Conservation (phyloP, 2,329 filamentous ascomycete species). For the Aspergillus ochraceus region DNA sequence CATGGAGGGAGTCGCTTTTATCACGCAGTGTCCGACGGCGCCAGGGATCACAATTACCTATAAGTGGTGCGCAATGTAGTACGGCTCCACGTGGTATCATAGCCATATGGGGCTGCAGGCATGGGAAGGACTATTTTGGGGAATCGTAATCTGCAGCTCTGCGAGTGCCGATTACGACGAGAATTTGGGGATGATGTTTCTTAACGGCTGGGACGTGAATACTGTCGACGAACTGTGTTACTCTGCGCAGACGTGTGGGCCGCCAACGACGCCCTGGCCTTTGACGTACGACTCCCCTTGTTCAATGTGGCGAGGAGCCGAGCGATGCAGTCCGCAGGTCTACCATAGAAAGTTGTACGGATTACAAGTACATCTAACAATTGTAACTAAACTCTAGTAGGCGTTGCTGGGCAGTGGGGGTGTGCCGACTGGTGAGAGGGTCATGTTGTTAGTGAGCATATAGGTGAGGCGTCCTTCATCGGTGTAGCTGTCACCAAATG, state of each 20-base stretch:
- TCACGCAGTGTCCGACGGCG: constrained; percentile 42
- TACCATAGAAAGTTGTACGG: too few relatives aligned
- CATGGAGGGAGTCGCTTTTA: constrained; percentile 31
- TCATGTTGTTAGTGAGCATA: too few relatives aligned
- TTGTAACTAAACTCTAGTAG: too few relatives aligned
- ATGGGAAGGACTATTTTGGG: constrained; percentile 59
- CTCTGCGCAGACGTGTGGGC: constrained; percentile 18
- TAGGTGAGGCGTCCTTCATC: too few relatives aligned
- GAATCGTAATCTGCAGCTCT: constrained; percentile 52
- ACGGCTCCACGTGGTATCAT: constrained; percentile 37
- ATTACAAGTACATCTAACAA: too few relatives aligned
- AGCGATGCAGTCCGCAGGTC: too few relatives aligned
- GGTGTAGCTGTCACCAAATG: too few relatives aligned
- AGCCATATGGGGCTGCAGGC: constrained; percentile 39
- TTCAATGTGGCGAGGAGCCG: too few relatives aligned
- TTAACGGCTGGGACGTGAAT: constrained; percentile 34
- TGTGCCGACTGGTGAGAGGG: too few relatives aligned
- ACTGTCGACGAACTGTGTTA: constrained; percentile 26
- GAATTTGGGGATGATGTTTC: constrained; percentile 35
- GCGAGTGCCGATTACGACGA: constrained; percentile 40
- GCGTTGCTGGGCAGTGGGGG: too few relatives aligned
- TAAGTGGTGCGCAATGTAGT: constrained; percentile 36
- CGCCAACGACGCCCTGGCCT: too few relatives aligned
- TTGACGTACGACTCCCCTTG: too few relatives aligned
- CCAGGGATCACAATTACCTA: constrained; percentile 39